A percentile compares a stretch with the other conserved stretches of the same genome.
phyloP scores from a whole-genome alignment of 2,329 filamentous ascomycete species.

The Sarocladiaceae sp. region DNA sequence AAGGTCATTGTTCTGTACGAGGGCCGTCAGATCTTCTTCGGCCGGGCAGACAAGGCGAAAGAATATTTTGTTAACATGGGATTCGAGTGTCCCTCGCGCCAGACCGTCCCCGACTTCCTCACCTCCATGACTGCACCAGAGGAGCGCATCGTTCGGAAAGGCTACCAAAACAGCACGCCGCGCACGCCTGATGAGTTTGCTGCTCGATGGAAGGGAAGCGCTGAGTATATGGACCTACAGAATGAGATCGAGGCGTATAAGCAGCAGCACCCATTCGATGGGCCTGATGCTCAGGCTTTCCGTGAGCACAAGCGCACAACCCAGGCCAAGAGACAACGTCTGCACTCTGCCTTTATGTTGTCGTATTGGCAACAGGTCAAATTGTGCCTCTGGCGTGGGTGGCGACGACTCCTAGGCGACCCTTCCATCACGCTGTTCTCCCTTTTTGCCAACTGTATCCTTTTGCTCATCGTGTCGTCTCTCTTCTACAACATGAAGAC shows the following conservation, averaged over 20 bases:
- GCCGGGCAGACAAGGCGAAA: slow-evolving; percentile 51
- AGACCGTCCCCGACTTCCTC: slow-evolving; percentile 65
- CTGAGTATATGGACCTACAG: slow-evolving; percentile 19
- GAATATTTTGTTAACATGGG: slow-evolving; percentile 62
- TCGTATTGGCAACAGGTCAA: slow-evolving; percentile 38
- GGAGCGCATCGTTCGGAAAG: slow-evolving; percentile 49
- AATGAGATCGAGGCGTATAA: slow-evolving; percentile 31
- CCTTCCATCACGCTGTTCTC: slow-evolving; percentile 38
- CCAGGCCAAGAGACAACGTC: slow-evolving; percentile 30
- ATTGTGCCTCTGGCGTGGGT: slow-evolving; percentile 34
- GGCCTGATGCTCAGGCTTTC: slow-evolving; percentile 18
- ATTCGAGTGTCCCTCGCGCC: slow-evolving; percentile 59
- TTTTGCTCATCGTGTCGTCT: slow-evolving; percentile 42
- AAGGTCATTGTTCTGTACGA: slow-evolving; percentile 54
- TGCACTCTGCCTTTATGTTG: slow-evolving; percentile 42
- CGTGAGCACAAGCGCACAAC: slow-evolving; percentile 18
- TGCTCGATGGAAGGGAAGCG: slow-evolving; percentile 24
- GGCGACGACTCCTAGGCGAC: slow-evolving; percentile 32
- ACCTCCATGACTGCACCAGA: slow-evolving; percentile 59
- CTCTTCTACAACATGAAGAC: slow-evolving; percentile 40
- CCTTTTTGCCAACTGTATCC: slow-evolving; percentile 37
- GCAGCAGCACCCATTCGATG: slow-evolving; percentile 40
- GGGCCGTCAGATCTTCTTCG: slow-evolving; percentile 57
- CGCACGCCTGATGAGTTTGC: slow-evolving; percentile 45
- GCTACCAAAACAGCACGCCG: slow-evolving; percentile 50